These are phyloP conservation scores for Bryoglossum gracile DNA, from an alignment of 495 filamentous ascomycete species.

Conservation along the genomic window DNA sequence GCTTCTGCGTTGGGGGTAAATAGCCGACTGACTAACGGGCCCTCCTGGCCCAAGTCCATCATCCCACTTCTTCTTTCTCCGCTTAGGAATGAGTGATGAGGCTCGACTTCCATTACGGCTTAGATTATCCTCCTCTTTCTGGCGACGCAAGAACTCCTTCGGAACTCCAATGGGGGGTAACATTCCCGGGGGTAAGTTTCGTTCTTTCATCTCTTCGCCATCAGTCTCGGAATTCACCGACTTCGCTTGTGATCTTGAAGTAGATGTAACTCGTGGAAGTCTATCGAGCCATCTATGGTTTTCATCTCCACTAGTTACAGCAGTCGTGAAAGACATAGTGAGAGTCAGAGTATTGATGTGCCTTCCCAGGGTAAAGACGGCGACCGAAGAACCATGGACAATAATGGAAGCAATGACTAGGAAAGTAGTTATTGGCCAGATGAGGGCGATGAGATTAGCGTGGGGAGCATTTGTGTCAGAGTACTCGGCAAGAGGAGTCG, in stretches of 20 bases:
- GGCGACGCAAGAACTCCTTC: constrained; percentile 74
- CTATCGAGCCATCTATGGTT: constrained; percentile 92
- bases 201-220: constrained; percentile 46
- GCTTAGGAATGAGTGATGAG: constrained; percentile 52
- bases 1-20: constrained; percentile 59
- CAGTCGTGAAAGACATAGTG: constrained; percentile 87
- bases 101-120: constrained; percentile 45
- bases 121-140: constrained; percentile 64
- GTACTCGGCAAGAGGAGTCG: constrained; percentile 60
- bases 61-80: constrained; percentile 50
- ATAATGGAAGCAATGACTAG: constrained; percentile 91
- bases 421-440: constrained; percentile 96
- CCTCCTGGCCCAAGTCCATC: constrained; percentile 70
- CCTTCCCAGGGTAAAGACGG: constrained; percentile 96
- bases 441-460: constrained; percentile 66
- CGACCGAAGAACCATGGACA: constrained; percentile 95
- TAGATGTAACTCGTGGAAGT: constrained; percentile 80
- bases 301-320: constrained; percentile 72
- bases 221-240: constrained; percentile 46
- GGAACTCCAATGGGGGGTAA: constrained; percentile 69
- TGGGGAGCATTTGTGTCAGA: constrained; percentile 45
- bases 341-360: constrained; percentile 95
- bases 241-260: constrained; percentile 79
- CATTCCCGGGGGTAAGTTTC: constrained; percentile 67
- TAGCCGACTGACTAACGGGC: constrained; percentile 85